Evolutionary conservation across 164 flowering plant species (phyloP).

Genomic region (Stephania japonica): DNA sequence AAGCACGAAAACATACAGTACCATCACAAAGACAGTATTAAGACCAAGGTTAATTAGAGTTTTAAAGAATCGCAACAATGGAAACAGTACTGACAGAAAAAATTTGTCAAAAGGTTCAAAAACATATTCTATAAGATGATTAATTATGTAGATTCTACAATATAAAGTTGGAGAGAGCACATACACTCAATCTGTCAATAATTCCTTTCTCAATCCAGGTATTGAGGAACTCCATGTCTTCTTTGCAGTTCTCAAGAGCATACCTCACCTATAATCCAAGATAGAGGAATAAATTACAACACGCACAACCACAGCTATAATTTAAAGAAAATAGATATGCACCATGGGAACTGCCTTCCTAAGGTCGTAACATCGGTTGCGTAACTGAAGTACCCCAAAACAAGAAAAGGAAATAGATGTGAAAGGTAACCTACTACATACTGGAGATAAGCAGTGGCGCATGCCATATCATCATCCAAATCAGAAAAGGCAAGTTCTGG

Average conservation of each 20-base stretch:
- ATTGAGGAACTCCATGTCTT: slow-evolving; percentile 97
- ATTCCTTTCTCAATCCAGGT: slow-evolving; percentile 97
- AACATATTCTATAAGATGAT: not conserved
- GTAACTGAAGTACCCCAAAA: too few relatives aligned
- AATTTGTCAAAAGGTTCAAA: not conserved
- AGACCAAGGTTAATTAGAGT: not conserved
- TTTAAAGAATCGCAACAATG: not conserved
- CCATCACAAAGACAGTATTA: not conserved
- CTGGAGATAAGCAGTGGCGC: slow-evolving; percentile 99
- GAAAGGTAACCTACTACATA: slow-evolving; percentile 88
- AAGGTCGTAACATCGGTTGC: too few relatives aligned
- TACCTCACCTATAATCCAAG: slow-evolving; percentile 56
- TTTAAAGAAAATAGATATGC: slow-evolving; percentile 26
- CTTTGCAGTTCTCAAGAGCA: slow-evolving; percentile 90
- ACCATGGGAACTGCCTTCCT: too few relatives aligned
- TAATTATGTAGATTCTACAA: not conserved
- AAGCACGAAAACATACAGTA: not conserved
- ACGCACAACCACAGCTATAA: not conserved
- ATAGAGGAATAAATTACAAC: slow-evolving; percentile 8
- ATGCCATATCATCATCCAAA: slow-evolving; percentile 94
- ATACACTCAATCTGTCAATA: slow-evolving; percentile 73
- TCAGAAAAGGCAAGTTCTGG: slow-evolving; percentile 99
- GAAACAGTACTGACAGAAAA: not conserved
- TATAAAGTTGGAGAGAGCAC: slow-evolving; percentile 23
- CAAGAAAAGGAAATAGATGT: slow-evolving; percentile 26